Evolutionary conservation across 2,329 filamentous ascomycete genomes (phyloP).

Genomic region (Uncinocarpus reesii): DNA sequence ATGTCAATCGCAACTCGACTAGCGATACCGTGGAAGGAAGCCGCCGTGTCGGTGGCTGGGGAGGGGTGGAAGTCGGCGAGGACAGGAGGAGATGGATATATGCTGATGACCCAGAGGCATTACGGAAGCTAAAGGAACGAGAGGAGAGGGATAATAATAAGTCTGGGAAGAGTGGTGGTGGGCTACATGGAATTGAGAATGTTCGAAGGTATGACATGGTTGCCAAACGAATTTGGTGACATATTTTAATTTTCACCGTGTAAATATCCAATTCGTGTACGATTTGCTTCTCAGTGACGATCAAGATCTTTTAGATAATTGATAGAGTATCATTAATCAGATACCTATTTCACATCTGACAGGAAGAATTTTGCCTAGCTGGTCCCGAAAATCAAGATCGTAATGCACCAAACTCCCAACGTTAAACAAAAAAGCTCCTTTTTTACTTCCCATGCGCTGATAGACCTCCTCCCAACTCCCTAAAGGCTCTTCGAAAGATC

Average conservation of each 20-base stretch:
- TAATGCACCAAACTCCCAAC: neutral
- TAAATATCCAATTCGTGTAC: neutral
- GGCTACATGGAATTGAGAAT: slow-evolving; percentile 50
- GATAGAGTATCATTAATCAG: no score
- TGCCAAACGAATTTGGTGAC: slow-evolving; percentile 88
- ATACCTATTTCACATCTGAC: no score
- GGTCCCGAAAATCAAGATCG: neutral
- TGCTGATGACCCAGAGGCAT: slow-evolving; percentile 65
- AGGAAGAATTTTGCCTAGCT: no score
- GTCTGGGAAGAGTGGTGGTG: slow-evolving; percentile 46
- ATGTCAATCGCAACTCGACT: slow-evolving; percentile 27
- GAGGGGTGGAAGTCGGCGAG: slow-evolving; percentile 77
- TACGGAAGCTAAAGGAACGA: slow-evolving; percentile 53
- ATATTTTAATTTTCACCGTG: neutral
- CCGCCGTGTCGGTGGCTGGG: slow-evolving; percentile 68
- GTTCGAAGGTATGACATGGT: slow-evolving; percentile 86
- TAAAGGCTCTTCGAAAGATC: slow-evolving; percentile 81
- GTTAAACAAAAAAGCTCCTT: neutral
- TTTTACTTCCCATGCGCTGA: neutral
- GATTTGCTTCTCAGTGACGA: no score
- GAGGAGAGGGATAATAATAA: slow-evolving; percentile 48
- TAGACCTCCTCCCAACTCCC: slow-evolving; percentile 42
- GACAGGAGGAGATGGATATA: slow-evolving; percentile 81
- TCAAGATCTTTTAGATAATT: no score
- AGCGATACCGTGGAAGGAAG: slow-evolving; percentile 56